Evolutionary conservation across 495 filamentous ascomycete genomes (phyloP).

Genomic region (Usnea hakonensis): DNA sequence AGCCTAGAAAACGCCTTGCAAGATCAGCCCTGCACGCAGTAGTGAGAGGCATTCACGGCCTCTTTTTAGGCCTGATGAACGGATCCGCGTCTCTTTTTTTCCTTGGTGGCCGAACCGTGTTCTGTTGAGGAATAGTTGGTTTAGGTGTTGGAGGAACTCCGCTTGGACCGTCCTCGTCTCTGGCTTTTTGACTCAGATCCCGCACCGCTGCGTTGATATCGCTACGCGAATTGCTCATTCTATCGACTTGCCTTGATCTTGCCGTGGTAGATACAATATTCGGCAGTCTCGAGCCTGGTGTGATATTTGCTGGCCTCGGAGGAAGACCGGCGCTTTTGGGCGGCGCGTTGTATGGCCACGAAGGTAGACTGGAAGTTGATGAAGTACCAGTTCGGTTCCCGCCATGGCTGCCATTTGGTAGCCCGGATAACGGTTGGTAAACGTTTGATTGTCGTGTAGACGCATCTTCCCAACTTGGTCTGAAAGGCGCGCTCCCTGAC

Average conservation of each 20-base stretch:
- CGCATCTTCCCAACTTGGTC: background rate
- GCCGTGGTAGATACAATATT: background rate
- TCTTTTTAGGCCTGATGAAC: constrained; percentile 46
- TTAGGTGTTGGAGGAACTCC: background rate
- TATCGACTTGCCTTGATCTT: background rate
- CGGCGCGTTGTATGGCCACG: background rate
- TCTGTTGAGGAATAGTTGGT: constrained; percentile 6
- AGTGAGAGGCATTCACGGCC: constrained; percentile 17
- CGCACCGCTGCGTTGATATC: background rate
- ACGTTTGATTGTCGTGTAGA: background rate
- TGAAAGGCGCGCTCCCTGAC: background rate
- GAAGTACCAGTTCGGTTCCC: background rate
- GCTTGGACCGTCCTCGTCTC: background rate
- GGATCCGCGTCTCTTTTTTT: constrained; percentile 45
- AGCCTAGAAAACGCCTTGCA: background rate
- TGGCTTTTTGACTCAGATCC: constrained; percentile 11
- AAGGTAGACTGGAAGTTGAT: background rate
- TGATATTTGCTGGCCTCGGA: background rate
- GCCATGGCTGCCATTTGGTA: constrained; percentile 1
- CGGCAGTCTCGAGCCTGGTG: constrained; percentile 20
- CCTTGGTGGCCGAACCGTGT: constrained; percentile 28
- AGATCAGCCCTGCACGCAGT: background rate
- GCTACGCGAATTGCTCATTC: background rate
- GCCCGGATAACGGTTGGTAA: background rate
- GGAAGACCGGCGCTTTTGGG: background rate